These are phyloP conservation scores for Yarrowia sp. DNA, from an alignment of 805 yeast genomes.

Conservation along the genomic window DNA sequence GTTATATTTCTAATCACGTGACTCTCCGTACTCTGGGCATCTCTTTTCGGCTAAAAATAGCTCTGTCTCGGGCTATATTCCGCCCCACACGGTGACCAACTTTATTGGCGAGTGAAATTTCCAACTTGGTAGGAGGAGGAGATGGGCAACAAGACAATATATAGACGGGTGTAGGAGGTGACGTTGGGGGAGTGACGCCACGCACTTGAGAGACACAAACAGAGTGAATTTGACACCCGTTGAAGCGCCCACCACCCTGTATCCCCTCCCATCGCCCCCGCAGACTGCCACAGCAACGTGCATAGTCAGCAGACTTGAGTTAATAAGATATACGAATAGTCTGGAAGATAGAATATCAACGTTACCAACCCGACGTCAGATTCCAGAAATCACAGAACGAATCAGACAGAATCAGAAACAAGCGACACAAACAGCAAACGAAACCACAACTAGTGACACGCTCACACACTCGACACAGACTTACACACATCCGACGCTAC, in stretches of 20 bases:
- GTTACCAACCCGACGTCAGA: too few species aligned
- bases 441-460: not conserved
- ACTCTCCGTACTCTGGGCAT: not conserved
- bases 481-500: too few species aligned
- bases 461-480: not conserved
- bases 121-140: conserved; percentile 1
- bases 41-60: too few species aligned
- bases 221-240: not conserved
- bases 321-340: conserved; percentile 1
- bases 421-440: not conserved
- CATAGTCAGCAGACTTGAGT: conserved; percentile 33
- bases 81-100: conserved; percentile 38
- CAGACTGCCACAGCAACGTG: conserved; percentile 26
- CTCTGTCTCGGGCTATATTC: not conserved
- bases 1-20: not conserved
- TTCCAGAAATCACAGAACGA: not conserved
- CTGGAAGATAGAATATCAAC: not conserved
- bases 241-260: not conserved
- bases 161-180: too few species aligned
- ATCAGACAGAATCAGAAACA: not conserved
- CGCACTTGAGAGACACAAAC: not conserved
- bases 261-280: conserved; percentile 6
- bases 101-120: conserved; percentile 34
- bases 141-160: too few species aligned
- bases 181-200: too few species aligned